These are phyloP conservation scores for Calonectria ilicicola DNA, from an alignment of 2,329 filamentous ascomycete genomes.

Conservation along the genomic window DNA sequence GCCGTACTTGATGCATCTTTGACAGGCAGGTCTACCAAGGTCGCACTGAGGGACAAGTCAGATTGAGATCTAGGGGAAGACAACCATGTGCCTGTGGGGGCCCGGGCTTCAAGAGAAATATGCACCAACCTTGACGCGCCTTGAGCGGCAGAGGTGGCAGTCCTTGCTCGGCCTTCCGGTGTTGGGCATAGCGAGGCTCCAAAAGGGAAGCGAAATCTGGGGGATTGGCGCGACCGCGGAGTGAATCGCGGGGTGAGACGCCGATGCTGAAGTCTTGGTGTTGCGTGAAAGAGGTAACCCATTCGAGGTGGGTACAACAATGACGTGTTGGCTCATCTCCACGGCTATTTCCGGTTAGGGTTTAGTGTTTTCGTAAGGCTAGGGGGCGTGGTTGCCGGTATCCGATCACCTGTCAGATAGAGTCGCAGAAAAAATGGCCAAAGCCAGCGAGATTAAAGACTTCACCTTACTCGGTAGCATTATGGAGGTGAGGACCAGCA, in stretches of 20 bases:
- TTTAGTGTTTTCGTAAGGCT: constrained; percentile 35
- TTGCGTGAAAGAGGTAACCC: constrained; percentile 40
- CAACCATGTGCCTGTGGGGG: too few relatives aligned
- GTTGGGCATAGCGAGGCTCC: constrained; percentile 50
- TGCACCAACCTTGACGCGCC: constrained; percentile 54
- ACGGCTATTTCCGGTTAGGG: constrained; percentile 17
- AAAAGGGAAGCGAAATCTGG: neutral
- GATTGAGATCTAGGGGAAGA: constrained; percentile 4
- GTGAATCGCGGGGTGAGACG: neutral
- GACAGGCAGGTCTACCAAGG: constrained; percentile 52
- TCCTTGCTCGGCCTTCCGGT: constrained; percentile 55
- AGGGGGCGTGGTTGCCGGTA: constrained; percentile 11
- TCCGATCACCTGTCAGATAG: constrained; percentile 10
- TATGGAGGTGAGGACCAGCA: neutral
- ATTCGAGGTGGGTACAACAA: constrained; percentile 37
- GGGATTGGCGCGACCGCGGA: neutral
- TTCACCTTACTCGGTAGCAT: neutral
- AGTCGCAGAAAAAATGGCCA: neutral
- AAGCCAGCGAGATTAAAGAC: neutral
- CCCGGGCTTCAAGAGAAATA: too few relatives aligned
- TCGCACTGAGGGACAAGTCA: constrained; percentile 50
- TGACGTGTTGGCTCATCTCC: constrained; percentile 20
- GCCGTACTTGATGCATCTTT: constrained; percentile 56
- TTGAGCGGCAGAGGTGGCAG: constrained; percentile 54
- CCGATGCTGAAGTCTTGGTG: constrained; percentile 16